Percentiles rank a stretch among this genome's conserved stretches.
Conservation (phyloP, 108 stramenopile genomes). For the Cyclotella baltica region DNA sequence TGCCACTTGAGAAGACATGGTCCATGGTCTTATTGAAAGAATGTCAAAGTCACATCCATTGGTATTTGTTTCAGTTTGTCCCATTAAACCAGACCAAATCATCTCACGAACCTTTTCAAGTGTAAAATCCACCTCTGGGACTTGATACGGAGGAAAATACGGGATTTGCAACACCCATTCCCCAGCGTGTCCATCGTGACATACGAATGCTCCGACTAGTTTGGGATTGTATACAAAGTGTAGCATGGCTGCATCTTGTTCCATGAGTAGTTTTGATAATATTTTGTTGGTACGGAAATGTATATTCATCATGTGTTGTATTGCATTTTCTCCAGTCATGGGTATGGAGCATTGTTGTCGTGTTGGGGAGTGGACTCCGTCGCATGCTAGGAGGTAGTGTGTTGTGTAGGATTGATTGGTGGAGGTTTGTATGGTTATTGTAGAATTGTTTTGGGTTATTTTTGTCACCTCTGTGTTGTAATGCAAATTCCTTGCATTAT, state of each 20-base stretch:
- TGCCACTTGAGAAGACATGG: slow-evolving; percentile 87
- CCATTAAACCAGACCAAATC: slow-evolving; percentile 66
- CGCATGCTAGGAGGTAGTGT: slow-evolving; percentile 80
- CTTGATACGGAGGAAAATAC: slow-evolving; percentile 93
- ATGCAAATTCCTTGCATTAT: slow-evolving; percentile 12
- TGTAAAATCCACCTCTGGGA: slow-evolving; percentile 66
- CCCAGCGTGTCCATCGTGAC: slow-evolving; percentile 74
- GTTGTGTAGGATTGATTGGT: slow-evolving; percentile 23
- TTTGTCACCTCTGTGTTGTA: slow-evolving; percentile 27
- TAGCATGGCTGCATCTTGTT: slow-evolving; percentile 86
- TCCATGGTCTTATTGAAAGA: slow-evolving; percentile 88
- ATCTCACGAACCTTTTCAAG: slow-evolving; percentile 52
- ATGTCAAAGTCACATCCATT: slow-evolving; percentile 56
- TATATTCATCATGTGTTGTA: slow-evolving; percentile 90
- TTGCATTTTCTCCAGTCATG: slow-evolving; percentile 57
- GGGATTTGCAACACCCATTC: slow-evolving; percentile 96
- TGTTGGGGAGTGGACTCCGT: slow-evolving; percentile 82
- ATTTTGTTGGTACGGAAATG: slow-evolving; percentile 70
- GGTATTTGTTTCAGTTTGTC: not conserved
- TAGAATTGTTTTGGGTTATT: slow-evolving; percentile 14
- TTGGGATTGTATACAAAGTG: slow-evolving; percentile 89
- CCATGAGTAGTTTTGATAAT: slow-evolving; percentile 42
- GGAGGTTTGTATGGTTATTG: slow-evolving; percentile 41
- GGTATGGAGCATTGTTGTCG: slow-evolving; percentile 60
- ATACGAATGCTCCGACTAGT: slow-evolving; percentile 90